These are phyloP conservation scores for Scheffersomyces segobiensis DNA, from an alignment of 1,139 yeast genomes.

Conservation along the genomic window DNA sequence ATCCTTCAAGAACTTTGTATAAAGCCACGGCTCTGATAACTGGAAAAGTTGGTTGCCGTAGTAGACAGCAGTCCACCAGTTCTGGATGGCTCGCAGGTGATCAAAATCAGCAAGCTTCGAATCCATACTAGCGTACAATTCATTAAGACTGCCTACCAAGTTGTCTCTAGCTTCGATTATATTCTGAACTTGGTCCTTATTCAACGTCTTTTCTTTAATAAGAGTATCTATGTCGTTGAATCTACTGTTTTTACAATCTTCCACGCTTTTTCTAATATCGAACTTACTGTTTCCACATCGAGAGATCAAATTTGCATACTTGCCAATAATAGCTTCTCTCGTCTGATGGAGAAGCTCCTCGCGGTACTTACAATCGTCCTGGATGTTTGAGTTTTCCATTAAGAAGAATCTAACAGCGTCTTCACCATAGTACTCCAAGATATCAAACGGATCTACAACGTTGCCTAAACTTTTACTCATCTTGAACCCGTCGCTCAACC, in stretches of 20 bases:
- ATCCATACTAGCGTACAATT: slow-evolving; percentile 35
- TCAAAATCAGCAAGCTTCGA: slow-evolving; percentile 48
- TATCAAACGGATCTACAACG: slow-evolving; percentile 86
- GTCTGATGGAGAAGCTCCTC: slow-evolving; percentile 56
- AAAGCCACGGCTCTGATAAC: slow-evolving; percentile 59
- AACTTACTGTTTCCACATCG: slow-evolving; percentile 76
- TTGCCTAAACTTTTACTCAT: slow-evolving; percentile 95
- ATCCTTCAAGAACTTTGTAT: slow-evolving; percentile 27
- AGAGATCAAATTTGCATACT: slow-evolving; percentile 76
- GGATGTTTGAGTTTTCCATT: slow-evolving; percentile 72
- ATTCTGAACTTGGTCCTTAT: slow-evolving; percentile 9
- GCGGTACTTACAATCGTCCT: slow-evolving; percentile 76
- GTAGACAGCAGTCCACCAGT: slow-evolving; percentile 64
- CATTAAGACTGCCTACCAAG: slow-evolving; percentile 19
- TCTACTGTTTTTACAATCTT: slow-evolving; percentile 16
- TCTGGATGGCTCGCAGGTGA: slow-evolving; percentile 57
- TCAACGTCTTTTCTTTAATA: slow-evolving; percentile 15
- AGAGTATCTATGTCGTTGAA: slow-evolving; percentile 26
- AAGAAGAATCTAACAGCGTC: slow-evolving; percentile 79
- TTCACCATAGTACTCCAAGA: slow-evolving; percentile 60
- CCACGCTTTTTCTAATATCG: slow-evolving; percentile 50
- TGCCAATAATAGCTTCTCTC: slow-evolving; percentile 72
- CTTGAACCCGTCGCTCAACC: slow-evolving; percentile 87
- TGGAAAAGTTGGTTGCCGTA: slow-evolving; percentile 68
- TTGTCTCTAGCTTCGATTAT: slow-evolving; percentile 19